Conservation (phyloP, 2,329 filamentous ascomycete genomes). For the Colletotrichum sp. region DNA sequence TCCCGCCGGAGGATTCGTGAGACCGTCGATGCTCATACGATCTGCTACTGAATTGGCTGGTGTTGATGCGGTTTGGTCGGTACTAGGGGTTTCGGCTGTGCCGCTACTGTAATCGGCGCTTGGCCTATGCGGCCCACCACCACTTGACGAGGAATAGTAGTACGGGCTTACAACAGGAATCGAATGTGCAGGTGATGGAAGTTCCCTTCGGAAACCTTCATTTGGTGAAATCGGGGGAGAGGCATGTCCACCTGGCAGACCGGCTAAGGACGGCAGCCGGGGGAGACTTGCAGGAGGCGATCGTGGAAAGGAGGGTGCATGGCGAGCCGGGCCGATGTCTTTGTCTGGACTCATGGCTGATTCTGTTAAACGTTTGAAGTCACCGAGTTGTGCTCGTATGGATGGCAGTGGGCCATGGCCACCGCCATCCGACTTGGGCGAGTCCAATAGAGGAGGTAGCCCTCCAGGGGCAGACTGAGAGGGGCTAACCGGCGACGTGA, state of each 20-base stretch:
- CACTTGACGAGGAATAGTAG: constrained; percentile 35
- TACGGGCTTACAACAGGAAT: constrained; percentile 44
- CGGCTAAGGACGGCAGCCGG: constrained; percentile 33
- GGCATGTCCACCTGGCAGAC: constrained; percentile 12
- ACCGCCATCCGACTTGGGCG: constrained; percentile 36
- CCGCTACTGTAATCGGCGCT: constrained; percentile 48
- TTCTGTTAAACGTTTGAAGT: constrained; percentile 36
- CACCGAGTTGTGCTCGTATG: constrained; percentile 40
- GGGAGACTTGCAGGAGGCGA: constrained; percentile 39
- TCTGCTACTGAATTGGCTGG: constrained; percentile 50
- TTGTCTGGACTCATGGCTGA: constrained; percentile 33
- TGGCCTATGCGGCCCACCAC: constrained; percentile 36
- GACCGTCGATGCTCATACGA: constrained; percentile 63
- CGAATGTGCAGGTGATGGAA: constrained; percentile 51
- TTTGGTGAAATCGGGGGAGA: constrained; percentile 58
- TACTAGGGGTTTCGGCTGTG: constrained; percentile 50
- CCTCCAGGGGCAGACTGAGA: constrained; percentile 26
- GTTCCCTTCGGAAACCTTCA: constrained; percentile 47
- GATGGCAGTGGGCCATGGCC: constrained; percentile 40
- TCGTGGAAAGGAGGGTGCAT: constrained; percentile 30
- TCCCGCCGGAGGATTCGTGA: constrained; percentile 56
- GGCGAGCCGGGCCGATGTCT: constrained; percentile 30
- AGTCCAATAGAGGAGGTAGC: constrained; percentile 41
- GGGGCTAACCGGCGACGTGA: constrained; percentile 13
- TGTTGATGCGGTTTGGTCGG: constrained; percentile 48